These are phyloP conservation scores for Staphylotrichum tortipilum DNA, from an alignment of 495 filamentous ascomycete species.

Conservation along the genomic window DNA sequence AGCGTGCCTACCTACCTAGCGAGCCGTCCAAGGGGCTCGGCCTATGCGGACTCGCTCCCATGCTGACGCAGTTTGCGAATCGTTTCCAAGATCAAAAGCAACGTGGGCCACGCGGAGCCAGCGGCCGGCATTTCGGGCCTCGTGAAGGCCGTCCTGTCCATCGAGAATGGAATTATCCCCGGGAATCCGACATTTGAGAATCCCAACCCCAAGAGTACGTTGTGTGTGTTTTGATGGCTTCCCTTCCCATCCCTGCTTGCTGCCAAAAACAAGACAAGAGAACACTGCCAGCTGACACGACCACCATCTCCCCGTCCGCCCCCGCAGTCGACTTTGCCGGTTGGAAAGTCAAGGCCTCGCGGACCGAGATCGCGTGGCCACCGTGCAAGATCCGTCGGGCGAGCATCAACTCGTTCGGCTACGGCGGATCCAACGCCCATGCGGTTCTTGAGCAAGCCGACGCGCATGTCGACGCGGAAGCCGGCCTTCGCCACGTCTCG, in stretches of 20 bases:
- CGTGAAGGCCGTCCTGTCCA: slow-evolving; percentile 28
- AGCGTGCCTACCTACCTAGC: neutral
- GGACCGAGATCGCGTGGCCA: slow-evolving; percentile 6
- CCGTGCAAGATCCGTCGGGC: slow-evolving; percentile 20
- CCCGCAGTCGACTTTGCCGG: slow-evolving; percentile 6
- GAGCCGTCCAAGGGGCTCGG: no score
- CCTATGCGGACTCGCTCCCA: no score
- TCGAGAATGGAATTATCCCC: slow-evolving; percentile 32
- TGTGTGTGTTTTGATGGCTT: no score
- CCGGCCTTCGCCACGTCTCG: neutral
- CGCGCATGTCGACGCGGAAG: neutral
- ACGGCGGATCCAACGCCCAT: slow-evolving; percentile 49
- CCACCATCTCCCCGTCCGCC: neutral
- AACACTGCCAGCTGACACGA: no score
- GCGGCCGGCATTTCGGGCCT: slow-evolving; percentile 29
- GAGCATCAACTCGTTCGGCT: slow-evolving; percentile 49
- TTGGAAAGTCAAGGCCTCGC: slow-evolving; percentile 1
- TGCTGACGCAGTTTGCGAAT: no score
- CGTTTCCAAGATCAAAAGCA: slow-evolving; percentile 23
- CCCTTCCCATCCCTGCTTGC: no score
- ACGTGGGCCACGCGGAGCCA: slow-evolving; percentile 35
- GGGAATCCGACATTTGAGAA: slow-evolving; percentile 25
- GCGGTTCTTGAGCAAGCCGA: slow-evolving; percentile 34
- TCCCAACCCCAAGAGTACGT: slow-evolving; percentile 34
- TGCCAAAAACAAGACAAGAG: no score